These are phyloP conservation scores for Allium sativum DNA, from an alignment of 106 monocot species.

Conservation along the genomic window DNA sequence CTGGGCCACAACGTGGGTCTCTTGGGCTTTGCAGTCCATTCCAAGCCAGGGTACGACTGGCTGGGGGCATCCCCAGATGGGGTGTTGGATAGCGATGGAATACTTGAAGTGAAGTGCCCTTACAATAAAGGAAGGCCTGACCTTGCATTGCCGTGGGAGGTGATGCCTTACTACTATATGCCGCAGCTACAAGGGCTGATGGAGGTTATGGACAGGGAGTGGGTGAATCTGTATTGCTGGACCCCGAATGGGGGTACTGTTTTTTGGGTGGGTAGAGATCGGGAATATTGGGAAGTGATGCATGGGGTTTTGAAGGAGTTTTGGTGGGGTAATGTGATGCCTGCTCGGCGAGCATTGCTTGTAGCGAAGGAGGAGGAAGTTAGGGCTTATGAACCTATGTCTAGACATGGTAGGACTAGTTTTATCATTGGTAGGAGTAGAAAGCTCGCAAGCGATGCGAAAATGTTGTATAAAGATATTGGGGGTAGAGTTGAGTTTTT, in stretches of 20 bases:
- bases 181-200: slow-evolving; percentile 95
- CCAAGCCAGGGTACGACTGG: slow-evolving; percentile 55
- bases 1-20: slow-evolving; percentile 59
- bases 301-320: slow-evolving; percentile 53
- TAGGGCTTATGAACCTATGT: slow-evolving; percentile 34
- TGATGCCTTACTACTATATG: slow-evolving; percentile 88
- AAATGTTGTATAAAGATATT: slow-evolving; percentile 63
- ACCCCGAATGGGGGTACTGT: slow-evolving; percentile 76
- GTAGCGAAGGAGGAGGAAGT: slow-evolving; percentile 39
- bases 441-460: slow-evolving; percentile 56
- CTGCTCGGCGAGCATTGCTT: slow-evolving; percentile 50
- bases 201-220: slow-evolving; percentile 92
- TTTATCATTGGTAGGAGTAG: slow-evolving; percentile 47
- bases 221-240: slow-evolving; percentile 98
- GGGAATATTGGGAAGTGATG: slow-evolving; percentile 70
- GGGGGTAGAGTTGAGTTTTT: slow-evolving; percentile 81
- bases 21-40: slow-evolving; percentile 70
- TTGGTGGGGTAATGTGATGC: slow-evolving; percentile 84
- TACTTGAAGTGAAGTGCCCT: slow-evolving; percentile 95
- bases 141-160: slow-evolving; percentile 70
- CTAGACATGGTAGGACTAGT: slow-evolving; percentile 53
- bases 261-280: slow-evolving; percentile 56
- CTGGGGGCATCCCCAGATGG: slow-evolving; percentile 93
- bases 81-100: slow-evolving; percentile 52
- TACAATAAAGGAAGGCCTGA: slow-evolving; percentile 91